Evolutionary conservation across 495 filamentous ascomycete species (phyloP), one percentile per base, ranked within the genome.

Genomic region (Evernia prunastri): DNA sequence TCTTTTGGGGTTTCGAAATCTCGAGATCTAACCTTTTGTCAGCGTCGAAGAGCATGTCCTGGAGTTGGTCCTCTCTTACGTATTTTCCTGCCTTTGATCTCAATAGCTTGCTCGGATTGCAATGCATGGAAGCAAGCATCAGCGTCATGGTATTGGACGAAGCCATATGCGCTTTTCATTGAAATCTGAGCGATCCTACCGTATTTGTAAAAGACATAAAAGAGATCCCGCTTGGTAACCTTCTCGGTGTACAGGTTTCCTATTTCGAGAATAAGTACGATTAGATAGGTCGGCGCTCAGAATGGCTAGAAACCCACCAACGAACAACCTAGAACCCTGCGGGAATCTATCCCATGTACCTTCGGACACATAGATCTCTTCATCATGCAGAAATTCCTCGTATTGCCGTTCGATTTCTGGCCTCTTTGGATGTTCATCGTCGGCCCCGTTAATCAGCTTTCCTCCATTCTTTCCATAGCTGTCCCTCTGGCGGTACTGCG

Each of bases 261-360:
- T 98, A 67, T 67, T 11, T 47, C 35, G 45, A 20, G 47, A 58
- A 63, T 74, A 56, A 75, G 70, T 47, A 54, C 9, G 15, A 29
- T 9, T 12, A 35, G 35, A 9, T 23, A 60, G 9, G 45, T 42
- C 7, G 15, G 42, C 29, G 20, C 25, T 18, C 39, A 61, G 13
- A 15, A 27, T 49, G 23, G 36, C 20, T 31, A 11, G 40, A 60
- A 63, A 81, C 89, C 78, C 77, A 94, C 94, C 94, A 70, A 97
- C 90, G 74, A 97, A 97, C 9, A 98, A 76, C 66, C 94, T 80
- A 3, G 91, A 96, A 0, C 87, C 88, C 23, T 86, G 78, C 0
- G 93, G 93, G 69, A 97, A 97, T 61, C 87, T 85, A 72, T 97
- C 91, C 94, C 93, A 97, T 64, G 91, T 86, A 59, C 91, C 94